Base-by-base conservation (phyloP, 495 filamentous ascomycete species). In the Neurospora sp. region DNA sequence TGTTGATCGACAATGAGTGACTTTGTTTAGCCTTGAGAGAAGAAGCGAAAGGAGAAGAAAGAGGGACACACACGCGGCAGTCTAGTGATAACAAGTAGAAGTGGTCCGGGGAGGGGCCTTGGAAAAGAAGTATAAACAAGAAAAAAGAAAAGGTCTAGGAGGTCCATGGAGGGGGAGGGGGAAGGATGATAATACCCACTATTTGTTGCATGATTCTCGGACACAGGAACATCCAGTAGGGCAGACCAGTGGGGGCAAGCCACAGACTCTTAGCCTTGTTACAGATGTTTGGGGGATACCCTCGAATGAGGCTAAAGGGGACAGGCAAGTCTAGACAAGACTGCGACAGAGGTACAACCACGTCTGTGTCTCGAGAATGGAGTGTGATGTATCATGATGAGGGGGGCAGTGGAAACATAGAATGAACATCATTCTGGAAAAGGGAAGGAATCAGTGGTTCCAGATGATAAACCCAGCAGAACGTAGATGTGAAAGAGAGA, bases 1-100 rank as follows among this genome's bases (percentile, higher is more conserved):
- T 86, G 86, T 88, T 88, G 86, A 85, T 78, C 75, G 75, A 81
- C 81, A 80, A 84, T 84, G 85, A 85, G 85, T 84, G 81, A 84
- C 80, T 77, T 81, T 78, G 79, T 82, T 82, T 79, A 87, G 86
- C 85, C 85, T 84, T 83, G 83, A 18, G 27, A 5, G 7, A 35
- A 82, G 83, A 82, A 84, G 83, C 82, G 81, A 83, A 81, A 78
- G 75, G 77, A 78, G 72, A 78, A 81, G 78, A 76, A 75, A 79
- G 75, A 79, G 79, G 75, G 76, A 81, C 78, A 84, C 81, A 84
- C 80, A 82, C 84, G 81, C 84, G 80, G 84, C 82, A 80, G 78
- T 79, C 81, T 81, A 81, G 81, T 86, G 80, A 82, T 80, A 77
- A 79, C 70, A 81, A 74, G 75, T 76, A 37, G 70, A 72, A 75